phyloP scores from a whole-genome alignment of 495 filamentous ascomycete species.

The Podospora fimiseda region DNA sequence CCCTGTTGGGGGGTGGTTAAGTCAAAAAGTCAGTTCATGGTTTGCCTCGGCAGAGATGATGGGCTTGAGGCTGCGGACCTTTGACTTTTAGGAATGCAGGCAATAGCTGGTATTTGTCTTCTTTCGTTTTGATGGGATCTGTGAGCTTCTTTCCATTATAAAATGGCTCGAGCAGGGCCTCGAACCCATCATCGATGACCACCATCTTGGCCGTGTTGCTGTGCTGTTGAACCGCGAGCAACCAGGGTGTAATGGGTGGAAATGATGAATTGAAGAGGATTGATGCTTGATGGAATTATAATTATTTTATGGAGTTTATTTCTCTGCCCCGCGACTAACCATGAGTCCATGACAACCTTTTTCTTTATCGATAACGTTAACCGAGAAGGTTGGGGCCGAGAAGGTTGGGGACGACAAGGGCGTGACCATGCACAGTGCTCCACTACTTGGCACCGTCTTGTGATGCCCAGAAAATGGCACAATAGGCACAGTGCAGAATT shows the following conservation, averaged over 20 bases:
- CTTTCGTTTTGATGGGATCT: slow-evolving; percentile 84
- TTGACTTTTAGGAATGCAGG: slow-evolving; percentile 97
- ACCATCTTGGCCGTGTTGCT: slow-evolving; percentile 31
- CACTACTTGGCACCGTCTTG: neutral
- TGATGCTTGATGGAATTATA: no score
- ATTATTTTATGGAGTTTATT: no score
- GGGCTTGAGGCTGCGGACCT: slow-evolving; percentile 39
- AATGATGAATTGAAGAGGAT: no score
- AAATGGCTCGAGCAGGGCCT: slow-evolving; percentile 87
- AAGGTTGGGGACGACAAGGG: slow-evolving; percentile 19
- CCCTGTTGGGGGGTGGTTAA: slow-evolving; percentile 7
- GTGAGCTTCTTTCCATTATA: slow-evolving; percentile 92
- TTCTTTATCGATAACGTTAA: slow-evolving; percentile 16
- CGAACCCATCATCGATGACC: slow-evolving; percentile 55
- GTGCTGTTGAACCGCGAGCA: slow-evolving; percentile 11
- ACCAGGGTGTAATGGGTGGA: slow-evolving; percentile 1
- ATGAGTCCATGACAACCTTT: neutral
- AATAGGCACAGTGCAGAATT: neutral
- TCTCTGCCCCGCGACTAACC: slow-evolving; percentile 17
- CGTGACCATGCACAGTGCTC: no score
- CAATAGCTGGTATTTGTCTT: slow-evolving; percentile 93
- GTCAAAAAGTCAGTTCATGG: no score
- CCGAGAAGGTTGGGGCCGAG: no score
- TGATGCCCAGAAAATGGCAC: neutral
- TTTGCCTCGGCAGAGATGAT: no score